These are phyloP conservation scores for Luzula sylvatica DNA, from an alignment of 176 grass and related monocot genomes.

Conservation along the genomic window DNA sequence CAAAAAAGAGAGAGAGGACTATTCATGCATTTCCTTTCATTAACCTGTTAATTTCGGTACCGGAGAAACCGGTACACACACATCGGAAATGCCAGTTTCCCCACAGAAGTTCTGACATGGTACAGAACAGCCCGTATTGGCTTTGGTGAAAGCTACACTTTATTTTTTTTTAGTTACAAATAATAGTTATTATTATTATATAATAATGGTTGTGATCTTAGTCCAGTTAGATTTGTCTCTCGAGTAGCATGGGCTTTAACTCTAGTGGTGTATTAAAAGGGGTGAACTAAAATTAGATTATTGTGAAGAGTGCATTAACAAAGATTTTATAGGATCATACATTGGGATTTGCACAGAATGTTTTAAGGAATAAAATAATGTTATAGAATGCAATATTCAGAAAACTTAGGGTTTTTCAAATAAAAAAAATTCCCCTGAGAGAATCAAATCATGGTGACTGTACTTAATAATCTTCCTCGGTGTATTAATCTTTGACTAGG, in stretches of 20 bases:
- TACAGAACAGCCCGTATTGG: conserved; percentile 15
- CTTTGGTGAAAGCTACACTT: conserved; percentile 27
- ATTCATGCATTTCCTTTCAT: neutral
- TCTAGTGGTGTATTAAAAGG: conserved; percentile 18
- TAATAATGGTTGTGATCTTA: conserved; percentile 5
- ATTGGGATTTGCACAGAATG: conserved; percentile 38
- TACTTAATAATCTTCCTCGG: too few species aligned
- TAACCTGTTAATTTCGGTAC: neutral
- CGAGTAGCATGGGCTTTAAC: conserved; percentile 38
- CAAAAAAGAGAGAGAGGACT: conserved; percentile 3
- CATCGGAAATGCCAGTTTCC: conserved; percentile 27
- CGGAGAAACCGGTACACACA: conserved; percentile 12
- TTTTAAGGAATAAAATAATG: conserved; percentile 7
- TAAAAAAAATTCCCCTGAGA: too few species aligned
- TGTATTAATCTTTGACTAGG: neutral
- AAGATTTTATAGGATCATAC: conserved; percentile 17
- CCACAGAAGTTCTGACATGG: conserved; percentile 8
- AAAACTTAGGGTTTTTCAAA: too few species aligned
- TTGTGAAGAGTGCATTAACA: conserved; percentile 24
- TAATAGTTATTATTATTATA: conserved; percentile 13
- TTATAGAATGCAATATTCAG: too few species aligned
- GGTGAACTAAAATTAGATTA: neutral
- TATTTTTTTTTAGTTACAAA: neutral
- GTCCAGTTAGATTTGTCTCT: conserved; percentile 13
- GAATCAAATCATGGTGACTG: too few species aligned